Base-by-base conservation (phyloP, 2,329 filamentous ascomycete species). In the Coniochaeta sp. region DNA sequence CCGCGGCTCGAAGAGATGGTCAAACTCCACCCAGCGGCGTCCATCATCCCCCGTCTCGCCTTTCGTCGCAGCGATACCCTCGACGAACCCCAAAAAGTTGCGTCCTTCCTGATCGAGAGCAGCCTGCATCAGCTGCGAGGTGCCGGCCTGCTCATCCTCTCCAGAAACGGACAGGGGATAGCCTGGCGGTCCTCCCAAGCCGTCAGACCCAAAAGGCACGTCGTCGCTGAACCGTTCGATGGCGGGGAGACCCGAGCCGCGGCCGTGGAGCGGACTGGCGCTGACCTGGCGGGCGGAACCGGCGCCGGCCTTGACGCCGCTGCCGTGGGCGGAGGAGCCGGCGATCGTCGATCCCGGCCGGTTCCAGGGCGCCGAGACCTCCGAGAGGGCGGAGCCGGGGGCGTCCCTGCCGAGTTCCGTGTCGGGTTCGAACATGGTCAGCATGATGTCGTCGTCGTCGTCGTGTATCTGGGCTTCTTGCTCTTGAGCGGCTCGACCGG, bases 1-100 rank as follows among this genome's bases (percentile, higher is more conserved):
- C 11, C 69, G 68, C 0, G 85, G 81, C n/a, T 83, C 79, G 52
- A 95, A 83, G 11, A 96, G 74, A 57, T 85, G 76, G 54, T 88
- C 84, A 68, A 97, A 96, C 0, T 80, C 75, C 47, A 95, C 76
- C 73, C 79, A 84, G n/a, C 52, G 36, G 2, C 58, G 72, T 12
- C 63, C 64, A 34, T 74, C 63, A 24, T 70, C 63, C 1, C 33
- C 63, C 60, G 65, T 64, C 61, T 66, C 66, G 14, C 72, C 73
- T 28, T 67, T 72, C 61, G 64, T 71, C 17, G 70, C 74, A 22
- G 73, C 69, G 14, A 40, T 40, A 11, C 71, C 67, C n/a, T 74
- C 69, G 26, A 77, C 68, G 64, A 77, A 83, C 8, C 60, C 67
- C 3, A 82, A 65, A 62, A 84, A 83, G 22, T 80, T 75, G 9